Base-by-base conservation (phyloP, 257 asterid genomes). In the Nicotiana knightiana region DNA sequence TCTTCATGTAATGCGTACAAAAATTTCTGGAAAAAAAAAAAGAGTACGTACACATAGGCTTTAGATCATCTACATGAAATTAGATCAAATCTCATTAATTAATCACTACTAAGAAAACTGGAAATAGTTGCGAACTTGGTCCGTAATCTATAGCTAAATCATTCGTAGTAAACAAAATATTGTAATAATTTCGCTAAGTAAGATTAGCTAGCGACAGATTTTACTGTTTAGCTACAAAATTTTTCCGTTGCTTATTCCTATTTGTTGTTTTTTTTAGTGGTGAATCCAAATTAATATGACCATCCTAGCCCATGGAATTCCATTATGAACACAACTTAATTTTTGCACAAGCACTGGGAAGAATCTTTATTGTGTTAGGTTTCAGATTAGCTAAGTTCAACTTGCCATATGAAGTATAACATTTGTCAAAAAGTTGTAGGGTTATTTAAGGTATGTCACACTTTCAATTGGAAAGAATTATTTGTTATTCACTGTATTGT, bases 51-150 rank as follows among this genome's bases (percentile, higher is more conserved):
- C 16, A 10, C 16, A 10, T 16, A 35, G 51, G 43, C 64, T 17
- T 46, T 64, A 48, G 64, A 80, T 48, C 33, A 64, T n/a, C 77
- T 80, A 48, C 33, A 63, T 43, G 53, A 48, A 80, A 80, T 26
- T 64, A 80, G 83, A 35, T 79, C 15, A 67, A 51, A 58, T 81
- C 17, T 9, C 26, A 66, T 21, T 21, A 21, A 21, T 21, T 21
- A 21, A 21, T 21, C 24, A 21, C 24, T 21, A 21, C 24, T 21
- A 21, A 21, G n/a, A n/a, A n/a, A n/a, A n/a, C n/a, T n/a, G n/a
- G n/a, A n/a, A n/a, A n/a, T n/a, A 21, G 24, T 21, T 21, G 24
- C 24, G 24, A 21, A 21, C 24, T 21, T 21, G 24, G 24, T 21
- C 24, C 24, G 24, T 21, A 21, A 21, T 21, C 24, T 21, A 21